These are phyloP conservation scores for Monocercomonoides exilis DNA, from an alignment of 78 protist genomes.

Conservation along the genomic window DNA sequence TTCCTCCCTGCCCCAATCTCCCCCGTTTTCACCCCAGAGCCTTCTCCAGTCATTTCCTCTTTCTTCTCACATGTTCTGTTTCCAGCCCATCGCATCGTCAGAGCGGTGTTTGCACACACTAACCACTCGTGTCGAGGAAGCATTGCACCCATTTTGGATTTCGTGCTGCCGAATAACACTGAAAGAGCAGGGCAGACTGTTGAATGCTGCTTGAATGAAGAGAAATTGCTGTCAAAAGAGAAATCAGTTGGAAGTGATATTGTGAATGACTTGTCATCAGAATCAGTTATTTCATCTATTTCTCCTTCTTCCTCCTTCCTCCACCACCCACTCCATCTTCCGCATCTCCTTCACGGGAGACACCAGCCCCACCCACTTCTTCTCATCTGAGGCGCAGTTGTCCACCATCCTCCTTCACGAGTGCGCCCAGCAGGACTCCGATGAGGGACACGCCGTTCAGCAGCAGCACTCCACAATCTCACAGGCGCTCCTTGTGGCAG, in stretches of 20 bases:
- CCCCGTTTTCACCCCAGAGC: background rate
- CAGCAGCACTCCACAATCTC: background rate
- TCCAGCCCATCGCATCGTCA: background rate
- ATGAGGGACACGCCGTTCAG: background rate
- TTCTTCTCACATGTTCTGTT: background rate
- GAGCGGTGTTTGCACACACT: background rate
- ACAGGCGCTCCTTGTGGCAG: background rate
- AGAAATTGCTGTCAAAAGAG: too few relatives aligned
- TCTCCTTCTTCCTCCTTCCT: too few relatives aligned
- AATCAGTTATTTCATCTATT: too few relatives aligned
- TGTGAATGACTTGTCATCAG: too few relatives aligned
- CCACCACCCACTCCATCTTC: too few relatives aligned
- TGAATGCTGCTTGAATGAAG: too few relatives aligned
- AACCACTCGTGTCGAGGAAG: background rate
- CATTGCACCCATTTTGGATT: background rate
- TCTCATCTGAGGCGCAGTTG: background rate
- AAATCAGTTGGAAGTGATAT: too few relatives aligned
- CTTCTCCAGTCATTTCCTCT: background rate
- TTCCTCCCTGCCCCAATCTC: conserved; percentile 1
- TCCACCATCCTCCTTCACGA: background rate
- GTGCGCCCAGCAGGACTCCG: background rate
- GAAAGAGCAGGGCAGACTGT: too few relatives aligned
- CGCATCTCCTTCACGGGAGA: background rate
- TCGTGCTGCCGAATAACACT: background rate
- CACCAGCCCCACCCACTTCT: background rate